Percentiles rank a stretch among this genome's conserved stretches.
Evolutionary conservation across 176 grass and related monocot species (phyloP).

Genomic region (Aegilops tauschii): DNA sequence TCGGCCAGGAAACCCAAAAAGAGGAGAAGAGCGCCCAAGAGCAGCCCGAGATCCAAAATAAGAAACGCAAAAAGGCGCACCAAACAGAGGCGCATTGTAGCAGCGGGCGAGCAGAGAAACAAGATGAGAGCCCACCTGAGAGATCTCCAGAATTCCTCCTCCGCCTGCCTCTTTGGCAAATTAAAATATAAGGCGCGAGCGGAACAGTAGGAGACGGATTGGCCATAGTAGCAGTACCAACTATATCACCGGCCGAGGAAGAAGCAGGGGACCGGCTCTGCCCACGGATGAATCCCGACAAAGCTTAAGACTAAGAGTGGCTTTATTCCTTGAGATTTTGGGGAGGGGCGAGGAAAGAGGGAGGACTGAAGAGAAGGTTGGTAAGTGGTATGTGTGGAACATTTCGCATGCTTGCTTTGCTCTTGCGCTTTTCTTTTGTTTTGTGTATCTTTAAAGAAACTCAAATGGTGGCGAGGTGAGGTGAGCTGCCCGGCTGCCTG

Average conservation of each 20-base stretch:
- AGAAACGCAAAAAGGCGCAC: not conserved
- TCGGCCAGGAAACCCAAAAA: not conserved
- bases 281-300: conserved; percentile 23
- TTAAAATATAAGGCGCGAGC: not conserved
- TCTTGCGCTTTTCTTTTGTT: not conserved
- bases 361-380: conserved; percentile 27
- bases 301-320: not conserved
- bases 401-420: not conserved
- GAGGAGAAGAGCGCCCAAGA: not conserved
- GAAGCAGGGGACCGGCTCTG: not conserved
- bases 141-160: conserved; percentile 20
- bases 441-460: not conserved
- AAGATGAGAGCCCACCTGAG: not conserved
- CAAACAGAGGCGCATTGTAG: conserved; percentile 3
- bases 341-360: not conserved
- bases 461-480: conserved; percentile 18
- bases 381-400: conserved; percentile 42
- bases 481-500: not conserved
- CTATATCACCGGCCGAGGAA: conserved; percentile 1
- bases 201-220: not conserved
- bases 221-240: not conserved
- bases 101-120: not conserved
- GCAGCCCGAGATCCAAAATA: conserved; percentile 23
- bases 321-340: conserved; percentile 22
- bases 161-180: not conserved